Conservation (phyloP, 2,329 filamentous ascomycete species). For the Stylonectria norvegica region DNA sequence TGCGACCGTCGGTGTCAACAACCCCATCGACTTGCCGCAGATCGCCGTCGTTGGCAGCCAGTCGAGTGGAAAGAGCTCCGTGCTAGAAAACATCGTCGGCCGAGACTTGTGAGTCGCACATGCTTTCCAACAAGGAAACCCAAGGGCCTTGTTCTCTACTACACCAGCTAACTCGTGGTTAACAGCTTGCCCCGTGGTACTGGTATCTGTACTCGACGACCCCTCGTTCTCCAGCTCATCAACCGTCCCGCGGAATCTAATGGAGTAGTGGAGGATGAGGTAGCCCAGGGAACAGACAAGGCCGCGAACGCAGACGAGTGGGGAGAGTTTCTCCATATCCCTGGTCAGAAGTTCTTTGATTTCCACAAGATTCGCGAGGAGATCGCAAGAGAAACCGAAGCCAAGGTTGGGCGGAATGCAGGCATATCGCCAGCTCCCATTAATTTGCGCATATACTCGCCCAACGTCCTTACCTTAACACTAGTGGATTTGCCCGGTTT, state of each 20-base stretch:
- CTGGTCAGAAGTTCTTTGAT: slow-evolving; percentile 95
- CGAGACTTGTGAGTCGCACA: slow-evolving; percentile 81
- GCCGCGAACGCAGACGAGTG: slow-evolving; percentile 93
- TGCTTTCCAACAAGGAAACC: slow-evolving; percentile 1
- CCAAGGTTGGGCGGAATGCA: slow-evolving; percentile 92
- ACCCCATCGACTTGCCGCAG: slow-evolving; percentile 97
- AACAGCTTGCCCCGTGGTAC: slow-evolving; percentile 88
- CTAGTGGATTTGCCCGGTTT: slow-evolving; percentile 94
- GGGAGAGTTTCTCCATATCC: slow-evolving; percentile 98
- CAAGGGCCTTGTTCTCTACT: not conserved
- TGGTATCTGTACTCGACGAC: slow-evolving; percentile 93
- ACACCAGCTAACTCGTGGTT: slow-evolving; percentile 14
- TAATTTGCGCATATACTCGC: slow-evolving; percentile 97
- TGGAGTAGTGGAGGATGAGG: slow-evolving; percentile 64
- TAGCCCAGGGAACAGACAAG: slow-evolving; percentile 69
- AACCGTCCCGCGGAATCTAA: slow-evolving; percentile 78
- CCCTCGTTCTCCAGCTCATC: slow-evolving; percentile 95
- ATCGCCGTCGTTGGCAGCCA: slow-evolving; percentile 98
- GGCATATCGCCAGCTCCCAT: slow-evolving; percentile 96
- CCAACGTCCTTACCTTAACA: slow-evolving; percentile 94
- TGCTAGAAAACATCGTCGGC: slow-evolving; percentile 97
- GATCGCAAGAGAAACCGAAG: slow-evolving; percentile 93
- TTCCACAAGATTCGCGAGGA: slow-evolving; percentile 98
- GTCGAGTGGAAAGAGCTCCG: slow-evolving; percentile 98
- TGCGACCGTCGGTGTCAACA: slow-evolving; percentile 95